Evolutionary conservation across 352 stramenopile species (phyloP).

Genomic region (Pythium brassicae): DNA sequence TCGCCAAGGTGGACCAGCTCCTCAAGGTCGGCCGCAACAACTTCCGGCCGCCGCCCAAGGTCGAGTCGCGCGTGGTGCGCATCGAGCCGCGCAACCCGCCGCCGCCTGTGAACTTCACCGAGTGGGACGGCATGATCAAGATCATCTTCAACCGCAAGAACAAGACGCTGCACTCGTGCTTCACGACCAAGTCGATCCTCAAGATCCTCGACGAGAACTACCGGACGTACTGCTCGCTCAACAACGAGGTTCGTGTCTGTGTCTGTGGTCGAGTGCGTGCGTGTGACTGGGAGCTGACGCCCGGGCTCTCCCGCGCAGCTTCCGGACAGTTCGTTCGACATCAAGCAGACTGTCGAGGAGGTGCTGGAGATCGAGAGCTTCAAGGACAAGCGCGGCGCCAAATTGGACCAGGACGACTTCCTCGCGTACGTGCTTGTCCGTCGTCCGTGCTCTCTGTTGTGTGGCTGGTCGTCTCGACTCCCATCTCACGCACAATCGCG

Average conservation of each 20-base stretch:
- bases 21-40: slow-evolving; percentile 99
- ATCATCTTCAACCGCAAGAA: slow-evolving; percentile 99
- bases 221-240: slow-evolving; percentile 92
- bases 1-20: slow-evolving; percentile 98
- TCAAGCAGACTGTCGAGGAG: slow-evolving; percentile 93
- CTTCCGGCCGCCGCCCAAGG: slow-evolving; percentile 97
- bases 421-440: slow-evolving; percentile 60
- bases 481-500: background rate
- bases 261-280: background rate
- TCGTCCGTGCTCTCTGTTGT: background rate
- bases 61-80: slow-evolving; percentile 95
- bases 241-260: slow-evolving; percentile 58
- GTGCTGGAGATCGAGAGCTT: slow-evolving; percentile 90
- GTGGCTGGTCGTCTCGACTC: background rate
- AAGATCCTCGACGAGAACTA: slow-evolving; percentile 96
- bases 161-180: slow-evolving; percentile 96
- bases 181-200: slow-evolving; percentile 96
- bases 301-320: slow-evolving; percentile 28
- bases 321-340: slow-evolving; percentile 69
- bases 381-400: slow-evolving; percentile 88
- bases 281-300: background rate
- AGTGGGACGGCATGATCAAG: slow-evolving; percentile 99
- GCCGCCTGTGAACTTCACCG: slow-evolving; percentile 98
- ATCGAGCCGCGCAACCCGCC: slow-evolving; percentile 98
- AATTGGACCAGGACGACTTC: slow-evolving; percentile 99